phyloP scores from a whole-genome alignment of 345 rosid genomes.

The Pistacia vera region DNA sequence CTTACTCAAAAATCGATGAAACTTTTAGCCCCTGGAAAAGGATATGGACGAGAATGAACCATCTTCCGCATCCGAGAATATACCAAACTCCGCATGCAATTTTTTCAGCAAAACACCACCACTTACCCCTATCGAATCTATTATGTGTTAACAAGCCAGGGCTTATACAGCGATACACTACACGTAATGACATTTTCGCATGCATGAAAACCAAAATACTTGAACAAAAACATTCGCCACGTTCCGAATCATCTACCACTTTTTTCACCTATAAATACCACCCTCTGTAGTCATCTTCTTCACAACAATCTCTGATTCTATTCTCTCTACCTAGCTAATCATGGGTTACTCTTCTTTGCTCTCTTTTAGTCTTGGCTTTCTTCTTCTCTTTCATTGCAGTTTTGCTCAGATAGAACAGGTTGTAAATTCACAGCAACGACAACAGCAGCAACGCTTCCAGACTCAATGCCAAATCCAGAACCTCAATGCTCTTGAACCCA shows the following conservation, averaged over 20 bases:
- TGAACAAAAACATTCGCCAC: conserved; percentile 2
- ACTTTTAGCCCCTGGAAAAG: background rate
- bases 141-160: background rate
- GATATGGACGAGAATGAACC: background rate
- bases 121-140: background rate
- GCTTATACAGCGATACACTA: background rate
- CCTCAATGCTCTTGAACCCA: conserved; percentile 38
- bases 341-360: conserved; percentile 7
- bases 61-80: background rate
- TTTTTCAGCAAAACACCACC: background rate
- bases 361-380: conserved; percentile 8
- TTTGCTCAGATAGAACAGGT: conserved; percentile 8
- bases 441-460: conserved; percentile 22
- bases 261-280: conserved; percentile 11
- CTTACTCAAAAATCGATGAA: background rate
- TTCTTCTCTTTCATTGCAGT: conserved; percentile 6
- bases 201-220: background rate
- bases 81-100: background rate
- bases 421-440: background rate
- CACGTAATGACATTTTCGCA: background rate
- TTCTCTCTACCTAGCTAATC: background rate
- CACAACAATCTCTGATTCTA: background rate
- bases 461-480: conserved; percentile 34
- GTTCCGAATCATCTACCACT: background rate
- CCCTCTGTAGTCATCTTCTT: background rate